Percentiles rank a stretch among this genome's conserved stretches.
Conservation (phyloP, 2,329 filamentous ascomycete genomes). For the Colletotrichum spaethianum region DNA sequence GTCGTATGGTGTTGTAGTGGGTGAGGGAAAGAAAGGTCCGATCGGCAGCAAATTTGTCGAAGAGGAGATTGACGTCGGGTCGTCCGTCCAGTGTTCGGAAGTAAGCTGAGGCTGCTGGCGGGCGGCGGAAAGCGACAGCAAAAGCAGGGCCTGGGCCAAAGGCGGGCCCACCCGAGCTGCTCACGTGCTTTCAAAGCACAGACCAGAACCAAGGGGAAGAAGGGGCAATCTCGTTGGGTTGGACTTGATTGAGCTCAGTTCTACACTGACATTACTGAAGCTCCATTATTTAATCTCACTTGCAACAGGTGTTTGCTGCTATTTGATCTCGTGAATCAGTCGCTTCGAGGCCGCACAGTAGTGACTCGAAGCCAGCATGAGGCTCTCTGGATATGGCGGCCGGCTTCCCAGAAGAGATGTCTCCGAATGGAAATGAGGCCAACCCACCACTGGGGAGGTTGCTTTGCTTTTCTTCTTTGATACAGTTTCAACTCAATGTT, state of each 20-base stretch:
- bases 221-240: not conserved
- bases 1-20: conserved; percentile 5
- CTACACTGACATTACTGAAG: not conserved
- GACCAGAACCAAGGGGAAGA: not conserved
- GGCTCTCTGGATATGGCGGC: not conserved
- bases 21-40: not conserved
- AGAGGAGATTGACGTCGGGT: conserved; percentile 5
- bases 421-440: not conserved
- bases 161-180: conserved; percentile 12
- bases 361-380: no score
- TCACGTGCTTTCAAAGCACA: conserved; percentile 31
- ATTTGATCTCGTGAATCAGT: no score
- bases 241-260: not conserved
- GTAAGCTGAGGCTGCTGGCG: not conserved
- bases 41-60: conserved; percentile 6
- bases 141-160: conserved; percentile 1
- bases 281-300: not conserved
- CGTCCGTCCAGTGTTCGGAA: not conserved
- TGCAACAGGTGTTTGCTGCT: not conserved
- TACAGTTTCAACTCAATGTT: not conserved
- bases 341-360: not conserved
- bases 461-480: not conserved
- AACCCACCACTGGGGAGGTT: not conserved
- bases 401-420: not conserved
- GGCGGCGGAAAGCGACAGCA: conserved; percentile 19